Evolutionary conservation across 2,329 filamentous ascomycete genomes (phyloP).

Genomic region (Colletotrichum viniferum): DNA sequence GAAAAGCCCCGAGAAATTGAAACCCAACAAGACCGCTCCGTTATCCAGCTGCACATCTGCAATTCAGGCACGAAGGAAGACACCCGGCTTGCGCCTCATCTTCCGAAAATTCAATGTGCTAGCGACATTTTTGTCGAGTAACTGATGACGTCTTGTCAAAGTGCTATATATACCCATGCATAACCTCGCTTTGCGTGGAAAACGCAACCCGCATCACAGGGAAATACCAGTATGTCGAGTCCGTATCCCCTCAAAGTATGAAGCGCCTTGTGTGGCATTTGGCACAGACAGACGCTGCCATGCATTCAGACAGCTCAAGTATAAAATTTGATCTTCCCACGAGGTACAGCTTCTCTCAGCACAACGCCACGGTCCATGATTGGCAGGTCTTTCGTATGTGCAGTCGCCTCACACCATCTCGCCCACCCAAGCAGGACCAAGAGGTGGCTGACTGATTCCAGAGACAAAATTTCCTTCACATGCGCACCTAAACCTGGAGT

Average conservation of each 20-base stretch:
- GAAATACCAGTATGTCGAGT: fast-evolving
- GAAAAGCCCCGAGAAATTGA: too few relatives aligned
- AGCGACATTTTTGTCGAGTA: fast-evolving
- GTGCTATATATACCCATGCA: background rate
- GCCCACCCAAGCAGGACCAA: too few relatives aligned
- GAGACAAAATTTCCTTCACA: too few relatives aligned
- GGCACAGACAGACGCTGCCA: background rate
- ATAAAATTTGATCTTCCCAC: fast-evolving
- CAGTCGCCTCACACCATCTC: too few relatives aligned
- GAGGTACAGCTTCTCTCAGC: too few relatives aligned
- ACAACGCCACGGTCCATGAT: too few relatives aligned
- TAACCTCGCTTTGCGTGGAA: fast-evolving
- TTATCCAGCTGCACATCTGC: background rate
- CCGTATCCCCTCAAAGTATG: fast-evolving
- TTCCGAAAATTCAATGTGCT: fast-evolving
- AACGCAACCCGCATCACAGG: fast-evolving
- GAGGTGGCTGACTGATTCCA: too few relatives aligned
- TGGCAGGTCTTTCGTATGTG: too few relatives aligned
- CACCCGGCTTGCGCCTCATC: background rate
- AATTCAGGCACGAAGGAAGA: background rate
- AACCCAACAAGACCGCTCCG: too few relatives aligned
- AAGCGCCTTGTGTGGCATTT: too few relatives aligned
- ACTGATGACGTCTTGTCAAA: fast-evolving
- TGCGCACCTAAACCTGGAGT: too few relatives aligned
- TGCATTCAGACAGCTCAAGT: background rate